Conservation (phyloP, 2,329 filamentous ascomycete species). For the Arthrocladium fulminans region DNA sequence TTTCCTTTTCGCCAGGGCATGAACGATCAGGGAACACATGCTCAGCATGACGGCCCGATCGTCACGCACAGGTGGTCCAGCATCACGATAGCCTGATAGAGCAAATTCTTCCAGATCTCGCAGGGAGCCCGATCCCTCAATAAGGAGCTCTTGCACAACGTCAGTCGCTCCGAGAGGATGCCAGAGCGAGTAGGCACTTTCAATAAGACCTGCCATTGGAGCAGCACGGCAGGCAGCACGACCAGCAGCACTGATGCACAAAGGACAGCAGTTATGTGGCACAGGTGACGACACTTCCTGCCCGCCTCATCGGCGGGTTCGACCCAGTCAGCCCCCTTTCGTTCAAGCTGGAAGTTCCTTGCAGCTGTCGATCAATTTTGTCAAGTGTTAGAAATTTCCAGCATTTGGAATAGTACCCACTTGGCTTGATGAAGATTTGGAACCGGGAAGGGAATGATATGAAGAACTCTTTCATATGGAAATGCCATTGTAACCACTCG, state of each 20-base stretch:
- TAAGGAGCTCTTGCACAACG: not conserved
- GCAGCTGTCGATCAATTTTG: not conserved
- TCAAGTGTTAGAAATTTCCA: not conserved
- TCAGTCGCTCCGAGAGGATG: not conserved
- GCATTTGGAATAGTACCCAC: slow-evolving; percentile 14
- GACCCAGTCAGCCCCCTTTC: not conserved
- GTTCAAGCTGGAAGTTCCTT: not conserved
- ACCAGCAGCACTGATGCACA: slow-evolving; percentile 10
- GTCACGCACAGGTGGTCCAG: not conserved
- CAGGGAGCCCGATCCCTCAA: not conserved
- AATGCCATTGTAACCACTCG: not conserved
- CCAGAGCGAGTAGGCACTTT: not conserved
- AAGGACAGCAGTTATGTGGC: not conserved
- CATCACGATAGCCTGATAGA: slow-evolving; percentile 1
- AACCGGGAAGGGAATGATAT: not conserved
- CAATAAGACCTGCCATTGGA: slow-evolving; percentile 17
- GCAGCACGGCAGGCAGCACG: slow-evolving; percentile 16
- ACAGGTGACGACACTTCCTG: not conserved
- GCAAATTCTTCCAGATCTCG: slow-evolving; percentile 9
- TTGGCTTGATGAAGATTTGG: not conserved
- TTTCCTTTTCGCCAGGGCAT: slow-evolving; percentile 1
- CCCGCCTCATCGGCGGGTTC: not conserved
- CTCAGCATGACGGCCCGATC: not conserved
- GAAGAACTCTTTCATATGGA: slow-evolving; percentile 3
- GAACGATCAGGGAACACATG: slow-evolving; percentile 5